Percentiles rank a stretch among this genome's conserved stretches.
phyloP scores from a whole-genome alignment of 2,329 filamentous ascomycete species.

The Beauveria scarabaeidicola region DNA sequence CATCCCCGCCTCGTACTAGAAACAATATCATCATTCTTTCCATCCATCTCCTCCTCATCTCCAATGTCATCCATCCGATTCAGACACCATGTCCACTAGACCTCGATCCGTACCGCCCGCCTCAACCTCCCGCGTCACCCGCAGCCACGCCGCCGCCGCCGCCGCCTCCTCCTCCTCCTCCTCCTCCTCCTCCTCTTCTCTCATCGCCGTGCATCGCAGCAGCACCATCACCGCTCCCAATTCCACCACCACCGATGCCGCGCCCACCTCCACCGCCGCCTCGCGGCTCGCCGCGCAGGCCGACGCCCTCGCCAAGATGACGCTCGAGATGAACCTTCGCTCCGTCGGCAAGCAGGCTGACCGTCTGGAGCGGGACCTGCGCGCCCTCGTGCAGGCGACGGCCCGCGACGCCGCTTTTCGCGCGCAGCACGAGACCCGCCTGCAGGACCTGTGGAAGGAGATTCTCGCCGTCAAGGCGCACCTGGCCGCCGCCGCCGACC shows the following conservation, averaged over 20 bases:
- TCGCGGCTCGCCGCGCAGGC: constrained; percentile 19
- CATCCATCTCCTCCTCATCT: neutral
- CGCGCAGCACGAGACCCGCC: constrained; percentile 20
- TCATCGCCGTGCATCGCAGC: constrained; percentile 2
- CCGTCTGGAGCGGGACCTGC: constrained; percentile 23
- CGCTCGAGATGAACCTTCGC: constrained; percentile 28
- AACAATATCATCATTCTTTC: neutral
- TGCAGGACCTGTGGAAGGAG: constrained; percentile 23
- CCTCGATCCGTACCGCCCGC: constrained; percentile 4
- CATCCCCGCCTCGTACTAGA: neutral
- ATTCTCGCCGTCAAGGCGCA: constrained; percentile 22
- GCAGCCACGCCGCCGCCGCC: neutral
- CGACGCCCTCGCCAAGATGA: constrained; percentile 28
- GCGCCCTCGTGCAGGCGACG: constrained; percentile 19
- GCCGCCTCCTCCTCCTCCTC: neutral
- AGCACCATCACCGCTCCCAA: neutral
- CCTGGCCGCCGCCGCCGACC: constrained; percentile 13
- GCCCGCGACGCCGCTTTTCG: constrained; percentile 22
- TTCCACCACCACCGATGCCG: neutral
- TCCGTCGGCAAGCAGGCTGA: constrained; percentile 20
- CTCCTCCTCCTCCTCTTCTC: neutral
- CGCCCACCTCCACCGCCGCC: neutral
- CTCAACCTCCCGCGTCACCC: neutral
- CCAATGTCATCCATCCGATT: neutral
- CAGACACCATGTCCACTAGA: constrained; percentile 1